Base-by-base conservation (phyloP, 139 green algal genomes). In the Axilococcus clingmanii region DNA sequence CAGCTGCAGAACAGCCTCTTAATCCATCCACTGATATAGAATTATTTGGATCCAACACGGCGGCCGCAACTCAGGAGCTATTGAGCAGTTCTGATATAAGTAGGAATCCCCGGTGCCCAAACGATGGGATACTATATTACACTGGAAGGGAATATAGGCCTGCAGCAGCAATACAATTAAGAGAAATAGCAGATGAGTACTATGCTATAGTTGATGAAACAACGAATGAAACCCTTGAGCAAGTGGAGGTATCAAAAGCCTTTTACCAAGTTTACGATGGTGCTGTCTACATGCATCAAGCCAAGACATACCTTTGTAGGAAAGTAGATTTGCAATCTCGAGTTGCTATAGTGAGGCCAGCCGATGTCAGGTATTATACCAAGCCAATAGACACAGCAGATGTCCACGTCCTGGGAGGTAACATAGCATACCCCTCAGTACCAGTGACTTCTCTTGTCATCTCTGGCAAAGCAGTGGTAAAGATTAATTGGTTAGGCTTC, bases 361-460 rank as follows among this genome's bases (percentile, higher is more conserved):
- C 72, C 1, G 77, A 90, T 55, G 56, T 95, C 27, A 86, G 87
- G 57, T 97, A 96, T 68, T 97, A 91, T 78, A 97, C 89, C 27
- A 40, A 27, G 33, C 34, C 48, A 35, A 61, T 70, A 19, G 62
- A 70, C 32, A 71, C 69, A 57, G 83, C 57, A 15, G 80, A 89
- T 40, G 71, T 95, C 14, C 70, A 91, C 11, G 67, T 94, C 2
- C 67, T 70, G 1, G 86, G 86, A 14, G 46, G 40, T 14, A 50
- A 49, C 9, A 11, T 28, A 6, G 33, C 40, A 16, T 62, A 43
- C 12, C 17, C 29, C 38, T 25, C 12, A 14, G 5, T 36, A 32
- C n/a, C 46, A 23, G 23, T n/a, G 22, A 29, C 48, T 28, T 14
- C 16, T 38, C 12, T 16, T 5, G 32, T 14, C 7, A 15, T 19